A percentile compares a stretch with the other conserved stretches of the same genome.
Evolutionary conservation across 345 rosid species (phyloP).

Genomic region (Excoecaria agallocha): DNA sequence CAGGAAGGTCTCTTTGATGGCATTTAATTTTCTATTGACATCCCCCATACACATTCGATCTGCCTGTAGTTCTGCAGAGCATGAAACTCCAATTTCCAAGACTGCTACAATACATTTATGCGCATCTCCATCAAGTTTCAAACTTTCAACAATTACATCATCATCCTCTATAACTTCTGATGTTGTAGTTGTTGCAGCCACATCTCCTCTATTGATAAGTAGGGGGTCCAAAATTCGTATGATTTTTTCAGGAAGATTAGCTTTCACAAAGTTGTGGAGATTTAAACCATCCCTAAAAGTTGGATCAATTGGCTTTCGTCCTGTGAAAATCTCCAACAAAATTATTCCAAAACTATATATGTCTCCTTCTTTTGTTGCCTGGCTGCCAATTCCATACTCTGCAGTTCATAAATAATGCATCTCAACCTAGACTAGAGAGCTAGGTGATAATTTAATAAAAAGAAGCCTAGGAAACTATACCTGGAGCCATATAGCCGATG

Average conservation of each 20-base stretch:
- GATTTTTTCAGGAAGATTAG: background rate
- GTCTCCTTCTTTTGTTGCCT: background rate
- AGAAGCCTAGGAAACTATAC: too few relatives aligned
- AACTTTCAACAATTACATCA: background rate
- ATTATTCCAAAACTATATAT: slow-evolving; percentile 1
- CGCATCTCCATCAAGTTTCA: background rate
- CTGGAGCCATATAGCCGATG: background rate
- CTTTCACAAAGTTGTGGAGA: slow-evolving; percentile 3
- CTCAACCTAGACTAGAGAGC: too few relatives aligned
- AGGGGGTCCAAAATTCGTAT: background rate
- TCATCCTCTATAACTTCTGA: too few relatives aligned
- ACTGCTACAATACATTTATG: background rate
- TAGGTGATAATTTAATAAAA: too few relatives aligned
- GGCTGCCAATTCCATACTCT: background rate
- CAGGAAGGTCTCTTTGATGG: too few relatives aligned
- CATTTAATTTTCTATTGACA: too few relatives aligned
- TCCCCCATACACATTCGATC: too few relatives aligned
- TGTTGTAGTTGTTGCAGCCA: too few relatives aligned
- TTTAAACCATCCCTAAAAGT: background rate
- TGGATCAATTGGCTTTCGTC: too few relatives aligned
- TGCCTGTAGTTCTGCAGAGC: background rate
- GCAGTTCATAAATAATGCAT: background rate
- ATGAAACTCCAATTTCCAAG: background rate
- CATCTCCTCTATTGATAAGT: background rate
- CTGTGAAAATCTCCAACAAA: slow-evolving; percentile 5